These are phyloP conservation scores for Pilobolus umbonatus DNA, from an alignment of 192 early-diverging fungal genomes.

Conservation along the genomic window DNA sequence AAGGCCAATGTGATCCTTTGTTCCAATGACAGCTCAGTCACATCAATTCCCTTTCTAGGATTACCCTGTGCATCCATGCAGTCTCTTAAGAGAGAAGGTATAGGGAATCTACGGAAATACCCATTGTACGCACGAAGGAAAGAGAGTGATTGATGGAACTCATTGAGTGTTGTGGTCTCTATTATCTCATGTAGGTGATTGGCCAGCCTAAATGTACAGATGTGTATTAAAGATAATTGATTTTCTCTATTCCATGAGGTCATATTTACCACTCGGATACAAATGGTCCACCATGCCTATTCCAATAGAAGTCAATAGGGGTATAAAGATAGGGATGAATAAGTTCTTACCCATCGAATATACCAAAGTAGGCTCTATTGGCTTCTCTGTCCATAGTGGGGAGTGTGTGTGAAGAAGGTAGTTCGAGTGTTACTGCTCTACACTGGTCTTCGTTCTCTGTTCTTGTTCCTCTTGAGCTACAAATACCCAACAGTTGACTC, in stretches of 20 bases:
- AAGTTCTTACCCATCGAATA: slow-evolving; percentile 52
- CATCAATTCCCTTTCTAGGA: background rate
- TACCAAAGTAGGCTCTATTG: slow-evolving; percentile 42
- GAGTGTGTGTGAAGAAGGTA: slow-evolving; percentile 7
- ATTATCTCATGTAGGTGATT: slow-evolving; percentile 47
- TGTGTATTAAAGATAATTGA: background rate
- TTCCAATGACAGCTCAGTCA: slow-evolving; percentile 52
- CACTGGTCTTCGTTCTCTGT: slow-evolving; percentile 54
- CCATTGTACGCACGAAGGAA: slow-evolving; percentile 40
- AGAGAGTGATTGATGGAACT: slow-evolving; percentile 34
- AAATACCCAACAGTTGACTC: slow-evolving; percentile 45
- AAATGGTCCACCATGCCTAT: slow-evolving; percentile 30
- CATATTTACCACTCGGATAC: slow-evolving; percentile 33
- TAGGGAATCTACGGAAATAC: slow-evolving; percentile 41
- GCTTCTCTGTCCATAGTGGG: slow-evolving; percentile 14
- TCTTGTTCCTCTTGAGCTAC: slow-evolving; percentile 50
- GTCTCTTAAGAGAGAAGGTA: slow-evolving; percentile 19
- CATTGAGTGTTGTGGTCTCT: slow-evolving; percentile 34
- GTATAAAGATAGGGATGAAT: background rate
- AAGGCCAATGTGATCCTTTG: slow-evolving; percentile 64
- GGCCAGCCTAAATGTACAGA: slow-evolving; percentile 25
- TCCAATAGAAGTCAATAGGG: background rate
- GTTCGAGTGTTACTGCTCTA: slow-evolving; percentile 37
- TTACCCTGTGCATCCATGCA: slow-evolving; percentile 16
- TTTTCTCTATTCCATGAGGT: background rate